Base-by-base conservation (phyloP, 1,139 yeast species). In the Blastobotrys serpentis region DNA sequence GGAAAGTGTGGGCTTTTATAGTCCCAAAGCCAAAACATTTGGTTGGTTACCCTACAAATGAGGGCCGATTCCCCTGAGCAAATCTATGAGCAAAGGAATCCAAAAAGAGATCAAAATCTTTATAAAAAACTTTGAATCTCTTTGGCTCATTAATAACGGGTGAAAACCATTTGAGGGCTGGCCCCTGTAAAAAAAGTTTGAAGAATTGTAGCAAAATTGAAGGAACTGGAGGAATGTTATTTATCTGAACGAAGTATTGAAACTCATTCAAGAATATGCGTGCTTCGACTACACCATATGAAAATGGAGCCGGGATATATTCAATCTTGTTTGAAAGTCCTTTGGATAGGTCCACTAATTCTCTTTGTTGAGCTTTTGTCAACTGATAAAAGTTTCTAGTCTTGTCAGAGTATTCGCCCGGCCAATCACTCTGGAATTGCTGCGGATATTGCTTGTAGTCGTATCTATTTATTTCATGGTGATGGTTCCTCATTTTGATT, bases 391-490 rank as follows among this genome's bases (percentile, higher is more conserved):
- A 21, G 11, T 42, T 58, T 49, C 56, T 57, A 44, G 47, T 34
- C 42, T 47, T 47, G 32, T 38, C 37, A 17, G 17, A 13, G 2
- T 39, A 23, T 16, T 42, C 18, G 30, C 21, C 19, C 11, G 21
- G 21, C 37, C 37, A 32, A 10, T 33, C 58, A 51, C 56, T 58
- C 46, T 49, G 42, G 47, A 43, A 49, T 30, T 32, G 26, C 19
- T 32, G n/a, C n/a, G n/a, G 26, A 1, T 39, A 23, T 11, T 42
- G 23, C 26, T n/a, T 25, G 10, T 10, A 29, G 29, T 4, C 32
- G 36, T n/a, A n/a, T 3, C 29, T 14, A 16, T 23, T 42, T 8
- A 21, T 36, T 21, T 8, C 30, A 16, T 22, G 33, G 29, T 38
- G 44, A 25, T 49, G 37, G 14, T 18, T 4, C 4, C 14, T 16